Evolutionary conservation across 306 rosid genomes (phyloP), one percentile per base, ranked within the genome.

Genomic region (Casuarina cunninghamiana): DNA sequence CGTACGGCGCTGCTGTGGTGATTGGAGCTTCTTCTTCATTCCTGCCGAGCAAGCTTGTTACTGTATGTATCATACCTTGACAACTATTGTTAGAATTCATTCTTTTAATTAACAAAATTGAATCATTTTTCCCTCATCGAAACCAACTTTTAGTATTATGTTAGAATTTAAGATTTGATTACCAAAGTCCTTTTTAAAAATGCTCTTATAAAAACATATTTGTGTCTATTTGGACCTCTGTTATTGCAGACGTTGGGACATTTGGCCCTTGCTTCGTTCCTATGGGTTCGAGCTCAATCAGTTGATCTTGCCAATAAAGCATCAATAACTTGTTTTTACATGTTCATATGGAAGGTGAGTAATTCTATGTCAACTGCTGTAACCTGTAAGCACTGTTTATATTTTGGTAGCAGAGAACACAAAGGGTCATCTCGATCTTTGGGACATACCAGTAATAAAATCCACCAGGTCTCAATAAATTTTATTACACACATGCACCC

Each of bases 311-410:
- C 76, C 61, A 38, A 62, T 57, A 78, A 70, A 58, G 50, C 76
- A 38, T 78, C 81, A 17, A 61, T 78, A 0, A 78, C 81, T 37
- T 78, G 75, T 11, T 70, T 70, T 71, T 78, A 78, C 71, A 78
- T 78, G 81, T 46, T 78, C 76, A 78, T 78, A 12, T 78, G 81
- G 76, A 78, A 70, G 76, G 76, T 78, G 61, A 7, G 21, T 7
- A 44, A 0, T 19, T 8, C n/a, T 50, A 38, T 66, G 32, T 26
- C 32, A 26, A 26, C 32, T 26, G 32, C 1, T 26, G 32, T 26
- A 26, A 0, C 32, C 32, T 26, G 32, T 26, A 26, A 26, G 32
- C 32, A 26, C 32, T 26, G 32, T 26, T 0, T 26, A 26, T 26
- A 26, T 26, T 26, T 26, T 26, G 32, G 32, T 26, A 26, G 32